Conservation (phyloP, 75 land plant genomes). For the Azolla pinnata region DNA sequence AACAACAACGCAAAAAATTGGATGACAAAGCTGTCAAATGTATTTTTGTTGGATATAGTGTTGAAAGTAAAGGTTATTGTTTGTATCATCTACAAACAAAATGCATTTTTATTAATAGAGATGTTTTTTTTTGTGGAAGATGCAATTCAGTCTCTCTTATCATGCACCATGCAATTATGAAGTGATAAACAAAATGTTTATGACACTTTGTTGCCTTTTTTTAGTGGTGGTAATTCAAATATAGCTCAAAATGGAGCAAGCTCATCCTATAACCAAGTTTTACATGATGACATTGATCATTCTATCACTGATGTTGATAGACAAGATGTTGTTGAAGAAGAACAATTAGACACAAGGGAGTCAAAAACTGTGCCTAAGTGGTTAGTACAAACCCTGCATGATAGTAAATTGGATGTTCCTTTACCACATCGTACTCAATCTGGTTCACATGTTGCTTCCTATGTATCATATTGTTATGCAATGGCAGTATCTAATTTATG, state of each 20-base stretch:
- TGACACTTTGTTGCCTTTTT: slow-evolving; percentile 5
- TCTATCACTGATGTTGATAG: background rate
- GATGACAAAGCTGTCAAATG: too few species aligned
- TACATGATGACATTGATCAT: background rate
- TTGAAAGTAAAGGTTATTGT: slow-evolving; percentile 1
- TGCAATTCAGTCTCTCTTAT: background rate
- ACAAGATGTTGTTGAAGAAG: background rate
- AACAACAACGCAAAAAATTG: too few species aligned
- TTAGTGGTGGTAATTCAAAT: background rate
- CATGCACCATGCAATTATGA: background rate
- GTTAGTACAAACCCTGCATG: background rate
- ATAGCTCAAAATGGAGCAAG: background rate
- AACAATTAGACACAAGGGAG: background rate
- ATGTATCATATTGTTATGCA: slow-evolving; percentile 1
- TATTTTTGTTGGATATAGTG: background rate
- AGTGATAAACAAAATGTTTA: background rate
- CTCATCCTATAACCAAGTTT: background rate
- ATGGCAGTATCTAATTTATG: background rate
- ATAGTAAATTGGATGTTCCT: background rate
- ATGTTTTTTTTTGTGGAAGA: slow-evolving; percentile 7
- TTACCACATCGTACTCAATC: background rate
- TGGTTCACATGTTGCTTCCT: background rate
- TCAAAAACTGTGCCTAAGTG: background rate
- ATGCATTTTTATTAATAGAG: background rate
- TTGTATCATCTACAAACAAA: background rate